phyloP scores from a whole-genome alignment of 2,329 filamentous ascomycete species.

The Pezicula radicicola region DNA sequence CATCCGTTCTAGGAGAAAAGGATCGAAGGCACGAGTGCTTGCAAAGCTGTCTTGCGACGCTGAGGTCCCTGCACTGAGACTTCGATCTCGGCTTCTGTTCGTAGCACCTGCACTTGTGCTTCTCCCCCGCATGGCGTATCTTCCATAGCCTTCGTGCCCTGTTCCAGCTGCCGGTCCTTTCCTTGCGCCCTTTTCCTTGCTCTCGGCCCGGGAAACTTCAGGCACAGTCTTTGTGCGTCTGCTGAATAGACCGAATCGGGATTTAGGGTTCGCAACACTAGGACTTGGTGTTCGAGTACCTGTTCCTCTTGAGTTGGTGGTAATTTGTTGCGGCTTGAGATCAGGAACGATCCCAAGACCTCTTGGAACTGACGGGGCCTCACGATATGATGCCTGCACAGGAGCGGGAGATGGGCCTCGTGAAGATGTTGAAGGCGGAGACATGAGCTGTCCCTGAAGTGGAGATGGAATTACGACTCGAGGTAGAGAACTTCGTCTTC shows the following conservation, averaged over 20 bases:
- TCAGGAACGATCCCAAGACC: conserved; percentile 28
- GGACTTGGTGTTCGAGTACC: conserved; percentile 49
- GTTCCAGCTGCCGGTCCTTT: conserved; percentile 91
- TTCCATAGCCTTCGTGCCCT: conserved; percentile 83
- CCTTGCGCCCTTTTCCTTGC: conserved; percentile 54
- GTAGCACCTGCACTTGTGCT: conserved; percentile 56
- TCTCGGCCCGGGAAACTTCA: conserved; percentile 46
- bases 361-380: conserved; percentile 22
- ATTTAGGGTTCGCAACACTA: conserved; percentile 52
- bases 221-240: conserved; percentile 65
- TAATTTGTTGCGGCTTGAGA: conserved; percentile 17
- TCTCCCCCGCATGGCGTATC: conserved; percentile 57
- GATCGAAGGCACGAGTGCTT: conserved; percentile 43
- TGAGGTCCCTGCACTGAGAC: conserved; percentile 30
- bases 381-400: conserved; percentile 25
- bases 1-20: conserved; percentile 59
- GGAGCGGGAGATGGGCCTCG: conserved; percentile 30
- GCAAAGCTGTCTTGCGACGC: conserved; percentile 50
- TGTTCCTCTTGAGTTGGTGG: conserved; percentile 25
- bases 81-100: conserved; percentile 35
- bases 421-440: conserved; percentile 32
- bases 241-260: conserved; percentile 76
- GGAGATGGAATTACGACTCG: conserved; percentile 15
- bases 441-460: conserved; percentile 24
- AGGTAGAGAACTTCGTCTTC: conserved; percentile 19